Evolutionary conservation across 495 filamentous ascomycete species (phyloP).

Genomic region (Tetracladium setigerum): DNA sequence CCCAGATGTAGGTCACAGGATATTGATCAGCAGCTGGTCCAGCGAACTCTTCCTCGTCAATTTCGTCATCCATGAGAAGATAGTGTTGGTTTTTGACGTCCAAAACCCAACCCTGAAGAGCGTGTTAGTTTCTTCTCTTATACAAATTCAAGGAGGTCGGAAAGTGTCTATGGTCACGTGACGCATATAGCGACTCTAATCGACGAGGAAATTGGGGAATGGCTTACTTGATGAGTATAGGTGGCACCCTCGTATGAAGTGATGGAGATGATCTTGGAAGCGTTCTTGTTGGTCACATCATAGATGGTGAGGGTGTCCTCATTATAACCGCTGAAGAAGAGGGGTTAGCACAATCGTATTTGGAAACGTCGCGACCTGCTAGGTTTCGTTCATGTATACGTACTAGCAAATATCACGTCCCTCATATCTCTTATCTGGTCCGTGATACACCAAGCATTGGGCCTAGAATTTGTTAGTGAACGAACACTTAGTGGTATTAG

Average conservation of each 20-base stretch:
- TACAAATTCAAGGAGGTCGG: too few species aligned
- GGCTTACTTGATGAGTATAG: conserved; percentile 47
- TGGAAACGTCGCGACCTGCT: too few species aligned
- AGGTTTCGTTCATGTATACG: too few species aligned
- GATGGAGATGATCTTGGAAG: conserved; percentile 41
- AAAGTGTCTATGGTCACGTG: too few species aligned
- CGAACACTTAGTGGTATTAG: background rate
- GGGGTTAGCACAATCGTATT: too few species aligned
- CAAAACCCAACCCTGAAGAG: conserved; percentile 40
- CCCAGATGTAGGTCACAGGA: conserved; percentile 51
- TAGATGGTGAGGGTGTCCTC: conserved; percentile 42
- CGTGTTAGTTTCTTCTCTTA: too few species aligned
- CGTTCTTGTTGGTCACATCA: conserved; percentile 48
- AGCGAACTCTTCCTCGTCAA: conserved; percentile 43
- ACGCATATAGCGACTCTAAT: too few species aligned
- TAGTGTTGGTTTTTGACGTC: conserved; percentile 42
- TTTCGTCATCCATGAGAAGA: conserved; percentile 54
- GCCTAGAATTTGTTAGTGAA: conserved; percentile 11
- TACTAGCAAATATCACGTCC: conserved; percentile 50
- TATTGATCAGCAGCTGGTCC: conserved; percentile 38
- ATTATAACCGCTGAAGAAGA: conserved; percentile 35
- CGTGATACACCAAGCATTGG: conserved; percentile 52
- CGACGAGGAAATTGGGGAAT: too few species aligned
- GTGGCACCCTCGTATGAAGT: conserved; percentile 47
- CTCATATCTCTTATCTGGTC: conserved; percentile 43